Evolutionary conservation across 805 yeast genomes (phyloP), one percentile per base, ranked within the genome.

Genomic region (Soucietia sequanensis): DNA sequence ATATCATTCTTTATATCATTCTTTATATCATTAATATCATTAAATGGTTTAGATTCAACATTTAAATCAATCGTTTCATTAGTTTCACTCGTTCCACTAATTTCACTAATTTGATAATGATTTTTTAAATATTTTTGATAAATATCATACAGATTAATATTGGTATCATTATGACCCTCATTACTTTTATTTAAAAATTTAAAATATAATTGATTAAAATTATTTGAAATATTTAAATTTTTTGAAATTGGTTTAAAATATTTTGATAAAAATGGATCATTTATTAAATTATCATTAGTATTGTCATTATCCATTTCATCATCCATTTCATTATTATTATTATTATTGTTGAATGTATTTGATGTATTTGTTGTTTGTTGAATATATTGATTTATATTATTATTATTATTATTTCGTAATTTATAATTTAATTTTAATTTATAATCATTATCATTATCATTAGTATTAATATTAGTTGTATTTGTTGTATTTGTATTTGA

Each of bases 71-170:
- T 29, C 20, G 11, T 22, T 11, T 13, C 26, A 18, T 31, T 19
- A n/a, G 24, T 20, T 22, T 27, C 22, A 17, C 17, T 27, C 30
- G 19, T 19, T 31, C 15, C 32, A 17, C 20, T 28, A 10, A 33
- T 25, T 28, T 30, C 41, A 31, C 24, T 33, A 26, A 16, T 34
- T 21, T 25, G 32, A n/a, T n/a, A n/a, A n/a, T n/a, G n/a, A n/a
- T n/a, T n/a, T n/a, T n/a, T 31, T 23, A 54, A 39, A 39, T 54
- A 54, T 31, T 48, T 53, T 22, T 48, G 47, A 41, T 52, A 53
- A 11, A 52, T 43, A 22, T 54, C 56, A 24, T 42, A 32, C 52
- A 46, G 54, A 21, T 43, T 41, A 18, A 44, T 33, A 30, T 46
- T 45, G 12, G 52, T 41, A n/a, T n/a, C n/a, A 23, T 50, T 43